Base-by-base conservation (phyloP, 768 basidiomycete genomes). In the Boletus reticuloceps region DNA sequence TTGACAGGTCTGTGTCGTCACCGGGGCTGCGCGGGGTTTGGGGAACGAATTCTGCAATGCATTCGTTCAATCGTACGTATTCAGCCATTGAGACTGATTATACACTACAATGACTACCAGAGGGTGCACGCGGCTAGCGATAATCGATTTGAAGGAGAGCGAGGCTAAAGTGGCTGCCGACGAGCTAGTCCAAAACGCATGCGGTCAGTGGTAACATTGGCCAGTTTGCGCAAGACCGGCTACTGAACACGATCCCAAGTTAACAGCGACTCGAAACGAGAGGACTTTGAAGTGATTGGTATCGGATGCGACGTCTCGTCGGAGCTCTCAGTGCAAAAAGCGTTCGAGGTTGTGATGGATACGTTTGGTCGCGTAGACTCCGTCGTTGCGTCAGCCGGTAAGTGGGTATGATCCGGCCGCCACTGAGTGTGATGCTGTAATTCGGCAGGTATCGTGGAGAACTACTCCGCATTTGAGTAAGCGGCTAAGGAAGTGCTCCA, bases 11-110 rank as follows among this genome's bases (percentile, higher is more conserved):
- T 92, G 91, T 74, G 75, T 95, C 63, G 86, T 98, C 48, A 98
- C 96, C 38, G 96, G 96, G 44, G 96, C 87, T 51, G 96, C 94
- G 13, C 81, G 90, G 64, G 96, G 96, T 8, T 76, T 98, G 44
- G 96, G 96, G 8, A 81, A 89, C 60, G 88, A 93, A 70, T 93
- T 98, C 69, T 94, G 93, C 69, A 82, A 86, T 44, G 94, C 94
- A 13, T 94, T 98, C 71, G 65, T 94, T 60, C 85, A 89, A 72
- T 89, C 90, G 90, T 91, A 54, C 38, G 53, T 58, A 27, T 41
- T 34, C 43, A 43, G 6, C 29, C 41, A 17, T 39, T 42, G 47
- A n/a, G 19, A 32, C 9, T 37, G 34, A 34, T 54, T 12, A 22
- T 34, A 20, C 36, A 38, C 55, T 55, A 49, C 38, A 58, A 58